Evolutionary conservation across 805 yeast species (phyloP).

Genomic region (Teunomyces lycoperdinae): DNA sequence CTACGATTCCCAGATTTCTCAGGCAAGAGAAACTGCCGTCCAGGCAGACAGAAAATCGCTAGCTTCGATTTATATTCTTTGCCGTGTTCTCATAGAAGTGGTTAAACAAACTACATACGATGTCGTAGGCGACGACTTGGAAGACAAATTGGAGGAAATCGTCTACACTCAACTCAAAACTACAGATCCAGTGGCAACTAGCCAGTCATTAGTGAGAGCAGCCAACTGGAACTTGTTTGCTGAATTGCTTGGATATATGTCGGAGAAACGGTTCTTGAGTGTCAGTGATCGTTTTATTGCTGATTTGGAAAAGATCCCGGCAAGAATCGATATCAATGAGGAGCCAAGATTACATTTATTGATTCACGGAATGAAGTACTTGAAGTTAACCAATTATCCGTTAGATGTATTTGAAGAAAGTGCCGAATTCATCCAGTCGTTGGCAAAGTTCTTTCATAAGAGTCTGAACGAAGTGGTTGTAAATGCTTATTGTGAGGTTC

Average conservation of each 20-base stretch:
- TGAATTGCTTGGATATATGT: conserved; percentile 85
- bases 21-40: conserved; percentile 64
- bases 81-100: conserved; percentile 89
- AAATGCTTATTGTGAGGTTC: conserved; percentile 81
- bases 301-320: conserved; percentile 80
- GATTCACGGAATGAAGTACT: conserved; percentile 88
- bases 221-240: conserved; percentile 95
- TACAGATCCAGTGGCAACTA: conserved; percentile 74
- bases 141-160: conserved; percentile 85
- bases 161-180: conserved; percentile 86
- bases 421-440: conserved; percentile 82
- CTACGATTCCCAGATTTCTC: conserved; percentile 29
- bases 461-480: conserved; percentile 65
- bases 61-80: conserved; percentile 81
- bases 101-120: conserved; percentile 83
- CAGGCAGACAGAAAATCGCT: conserved; percentile 85
- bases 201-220: conserved; percentile 67
- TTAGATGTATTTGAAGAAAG: conserved; percentile 88
- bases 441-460: conserved; percentile 75
- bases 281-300: conserved; percentile 94
- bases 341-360: conserved; percentile 65
- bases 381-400: conserved; percentile 78
- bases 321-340: conserved; percentile 28
- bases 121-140: conserved; percentile 71
- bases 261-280: conserved; percentile 74